phyloP scores from a whole-genome alignment of 2,329 filamentous ascomycete genomes.

The Aspergillus sp. region DNA sequence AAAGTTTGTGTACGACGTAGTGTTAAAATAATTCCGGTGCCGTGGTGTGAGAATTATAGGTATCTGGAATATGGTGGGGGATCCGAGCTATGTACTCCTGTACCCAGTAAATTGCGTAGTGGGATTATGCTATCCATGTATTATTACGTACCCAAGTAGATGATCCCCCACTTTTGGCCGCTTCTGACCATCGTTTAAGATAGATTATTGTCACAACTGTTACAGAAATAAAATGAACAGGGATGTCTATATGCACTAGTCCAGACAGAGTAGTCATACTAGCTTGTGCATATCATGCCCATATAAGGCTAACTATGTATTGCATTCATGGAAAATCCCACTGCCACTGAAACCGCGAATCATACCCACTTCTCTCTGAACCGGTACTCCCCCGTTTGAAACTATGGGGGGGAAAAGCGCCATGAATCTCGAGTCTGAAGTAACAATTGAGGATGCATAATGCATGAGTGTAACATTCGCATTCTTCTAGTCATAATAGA shows the following conservation, averaged over 20 bases:
- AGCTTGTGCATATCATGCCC: no score
- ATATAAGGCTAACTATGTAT: no score
- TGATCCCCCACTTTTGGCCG: not conserved
- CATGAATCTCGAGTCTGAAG: not conserved
- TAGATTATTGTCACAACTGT: not conserved
- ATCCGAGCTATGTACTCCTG: not conserved
- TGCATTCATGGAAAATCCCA: not conserved
- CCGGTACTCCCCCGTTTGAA: no score
- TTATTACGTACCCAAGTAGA: not conserved
- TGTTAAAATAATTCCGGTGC: constrained; percentile 1
- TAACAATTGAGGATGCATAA: not conserved
- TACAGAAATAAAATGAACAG: not conserved
- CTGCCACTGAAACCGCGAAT: not conserved
- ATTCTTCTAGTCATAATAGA: constrained; percentile 6
- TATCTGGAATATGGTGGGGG: constrained; percentile 1
- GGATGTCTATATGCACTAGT: not conserved
- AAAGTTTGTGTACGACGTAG: not conserved
- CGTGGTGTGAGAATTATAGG: not conserved
- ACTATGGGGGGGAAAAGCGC: no score
- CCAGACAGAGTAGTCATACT: not conserved
- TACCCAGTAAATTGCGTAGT: not conserved
- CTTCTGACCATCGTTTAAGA: not conserved
- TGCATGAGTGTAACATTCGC: not conserved
- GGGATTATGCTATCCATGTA: not conserved
- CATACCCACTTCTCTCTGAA: not conserved